Evolutionary conservation across 108 stramenopile genomes (phyloP).

Genomic region (Ochromonas danica): DNA sequence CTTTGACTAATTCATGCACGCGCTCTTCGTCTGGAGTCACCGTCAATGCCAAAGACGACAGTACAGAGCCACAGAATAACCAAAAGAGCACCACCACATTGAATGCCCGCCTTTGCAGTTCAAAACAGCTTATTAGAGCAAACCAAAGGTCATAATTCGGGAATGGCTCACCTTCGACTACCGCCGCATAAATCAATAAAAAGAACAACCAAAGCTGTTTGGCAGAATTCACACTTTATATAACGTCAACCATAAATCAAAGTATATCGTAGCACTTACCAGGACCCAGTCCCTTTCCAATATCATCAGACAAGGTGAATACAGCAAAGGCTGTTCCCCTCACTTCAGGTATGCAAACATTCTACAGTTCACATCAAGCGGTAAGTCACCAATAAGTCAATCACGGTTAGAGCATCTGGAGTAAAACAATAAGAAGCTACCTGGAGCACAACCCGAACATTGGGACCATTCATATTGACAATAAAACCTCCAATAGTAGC

Average conservation of each 20-base stretch:
- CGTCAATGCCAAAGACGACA: not conserved
- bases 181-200: not conserved
- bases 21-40: not conserved
- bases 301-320: slow-evolving; percentile 72
- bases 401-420: too few relatives aligned
- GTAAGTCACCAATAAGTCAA: too few relatives aligned
- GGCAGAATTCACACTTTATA: not conserved
- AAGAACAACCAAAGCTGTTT: not conserved
- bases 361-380: slow-evolving; percentile 53
- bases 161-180: not conserved
- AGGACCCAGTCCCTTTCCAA: slow-evolving; percentile 79
- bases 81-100: not conserved
- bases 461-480: slow-evolving; percentile 49
- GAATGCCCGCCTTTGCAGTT: slow-evolving; percentile 37
- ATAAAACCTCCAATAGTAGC: slow-evolving; percentile 59
- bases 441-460: not conserved
- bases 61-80: not conserved
- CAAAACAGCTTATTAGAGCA: not conserved
- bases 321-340: slow-evolving; percentile 59
- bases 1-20: not conserved
- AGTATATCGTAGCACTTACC: not conserved
- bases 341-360: slow-evolving; percentile 69
- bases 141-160: not conserved
- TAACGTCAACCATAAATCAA: not conserved
- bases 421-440: not conserved